Evolutionary conservation across 768 basidiomycete genomes (phyloP).

Genomic region (Aureoboletus auriporus): DNA sequence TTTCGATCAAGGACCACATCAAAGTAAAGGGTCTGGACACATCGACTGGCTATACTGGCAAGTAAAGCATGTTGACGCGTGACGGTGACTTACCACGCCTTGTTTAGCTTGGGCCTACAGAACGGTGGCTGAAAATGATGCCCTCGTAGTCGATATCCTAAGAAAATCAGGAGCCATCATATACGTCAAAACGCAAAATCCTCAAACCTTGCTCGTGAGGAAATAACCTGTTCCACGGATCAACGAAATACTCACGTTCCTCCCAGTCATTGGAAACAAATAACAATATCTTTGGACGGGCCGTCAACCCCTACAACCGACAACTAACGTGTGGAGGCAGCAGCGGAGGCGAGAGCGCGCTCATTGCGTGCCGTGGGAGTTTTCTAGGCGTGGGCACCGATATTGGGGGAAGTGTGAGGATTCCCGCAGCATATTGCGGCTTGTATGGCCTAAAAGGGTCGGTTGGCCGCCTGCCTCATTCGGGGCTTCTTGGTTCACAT

Average conservation of each 20-base stretch:
- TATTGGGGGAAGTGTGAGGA: conserved; percentile 45
- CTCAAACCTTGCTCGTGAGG: conserved; percentile 46
- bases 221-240: neutral
- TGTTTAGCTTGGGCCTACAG: conserved; percentile 37
- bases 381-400: conserved; percentile 43
- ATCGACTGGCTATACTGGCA: conserved; percentile 31
- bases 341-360: conserved; percentile 45
- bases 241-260: conserved; percentile 8
- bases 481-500: conserved; percentile 45
- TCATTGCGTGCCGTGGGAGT: conserved; percentile 41
- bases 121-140: conserved; percentile 36
- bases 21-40: conserved; percentile 41
- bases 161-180: conserved; percentile 43
- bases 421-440: conserved; percentile 39
- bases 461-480: conserved; percentile 49
- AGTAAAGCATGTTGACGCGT: neutral
- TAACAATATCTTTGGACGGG: conserved; percentile 54
- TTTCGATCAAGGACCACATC: conserved; percentile 48
- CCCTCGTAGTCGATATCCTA: conserved; percentile 42
- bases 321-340: conserved; percentile 42
- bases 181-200: conserved; percentile 45
- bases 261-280: conserved; percentile 48
- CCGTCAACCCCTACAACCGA: conserved; percentile 64
- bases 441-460: conserved; percentile 45
- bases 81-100: conserved; percentile 15